Base-by-base conservation (phyloP, 768 basidiomycete genomes). In the Tulasnella sp. region DNA sequence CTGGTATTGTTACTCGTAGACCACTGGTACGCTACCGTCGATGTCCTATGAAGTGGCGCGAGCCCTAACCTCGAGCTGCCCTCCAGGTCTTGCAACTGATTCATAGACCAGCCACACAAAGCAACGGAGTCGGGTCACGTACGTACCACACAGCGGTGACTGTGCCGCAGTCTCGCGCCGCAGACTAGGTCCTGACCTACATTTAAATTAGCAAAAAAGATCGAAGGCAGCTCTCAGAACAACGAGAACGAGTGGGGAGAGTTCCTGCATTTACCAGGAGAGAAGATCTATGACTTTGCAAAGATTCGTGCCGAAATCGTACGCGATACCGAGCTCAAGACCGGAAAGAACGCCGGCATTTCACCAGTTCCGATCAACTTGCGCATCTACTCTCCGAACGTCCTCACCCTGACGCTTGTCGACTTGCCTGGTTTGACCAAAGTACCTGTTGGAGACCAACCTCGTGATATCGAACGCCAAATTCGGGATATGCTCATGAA, bases 231-330 rank as follows among this genome's bases (percentile, higher is more conserved):
- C 85, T 91, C 92, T 79, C 87, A 89, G 39, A 94, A 92, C 84
- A 99, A 99, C 83, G 87, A 91, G 77, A 91, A 98, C 81, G 98
- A 99, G 85, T 99, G 98, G 98, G 98, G 97, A 81, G 98, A 99
- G 85, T 99, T 99, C 88, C 87, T 98, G 40, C 95, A 96, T 82
- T 89, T 98, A 51, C 98, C 97, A 0, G 93, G 93, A 79, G 93
- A 99, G 86, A 99, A 99, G 86, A 96, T 99, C 85, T 94, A 92
- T 84, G 97, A 99, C 86, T 99, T 99, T 86, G 88, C 91, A 81
- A 96, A 98, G 88, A 98, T 99, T 83, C 88, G 97, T 78, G 94
- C 92, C 55, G 98, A 99, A 85, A 99, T 99, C 81, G 89, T 98
- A 40, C 91, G 91, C 80, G 98, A 99, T 84, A 99, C 98, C 0